Conservation (phyloP, 257 asterid genomes). For the Rhazya stricta region DNA sequence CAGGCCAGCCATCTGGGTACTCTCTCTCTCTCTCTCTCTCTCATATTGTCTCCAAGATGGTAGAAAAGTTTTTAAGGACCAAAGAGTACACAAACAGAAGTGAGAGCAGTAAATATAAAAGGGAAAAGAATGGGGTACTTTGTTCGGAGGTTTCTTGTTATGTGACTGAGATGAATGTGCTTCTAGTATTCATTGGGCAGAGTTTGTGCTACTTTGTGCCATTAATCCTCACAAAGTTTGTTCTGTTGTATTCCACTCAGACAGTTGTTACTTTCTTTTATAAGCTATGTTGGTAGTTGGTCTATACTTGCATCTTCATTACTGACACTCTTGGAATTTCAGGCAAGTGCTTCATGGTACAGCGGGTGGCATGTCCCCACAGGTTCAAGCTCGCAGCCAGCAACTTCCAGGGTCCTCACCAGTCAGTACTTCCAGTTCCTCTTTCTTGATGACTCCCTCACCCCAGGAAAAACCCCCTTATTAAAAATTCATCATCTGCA, state of each 20-base stretch:
- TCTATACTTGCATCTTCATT: constrained; percentile 6
- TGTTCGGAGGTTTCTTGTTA: background rate
- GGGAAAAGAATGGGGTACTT: background rate
- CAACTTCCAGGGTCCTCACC: constrained; percentile 89
- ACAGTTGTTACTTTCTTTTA: background rate
- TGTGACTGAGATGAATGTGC: background rate
- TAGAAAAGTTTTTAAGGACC: background rate
- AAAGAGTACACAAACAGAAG: background rate
- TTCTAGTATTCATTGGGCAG: background rate
- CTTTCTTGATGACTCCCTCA: constrained; percentile 1
- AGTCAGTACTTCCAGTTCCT: constrained; percentile 46
- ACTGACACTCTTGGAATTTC: constrained; percentile 19
- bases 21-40: background rate
- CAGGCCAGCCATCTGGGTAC: constrained; percentile 91
- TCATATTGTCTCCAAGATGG: background rate
- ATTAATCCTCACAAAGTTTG: background rate
- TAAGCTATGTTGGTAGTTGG: constrained; percentile 10
- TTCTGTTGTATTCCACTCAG: background rate
- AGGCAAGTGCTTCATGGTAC: constrained; percentile 85
- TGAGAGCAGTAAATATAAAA: background rate
- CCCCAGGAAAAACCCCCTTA: background rate
- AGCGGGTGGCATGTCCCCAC: constrained; percentile 86
- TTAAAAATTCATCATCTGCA: background rate
- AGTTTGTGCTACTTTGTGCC: background rate
- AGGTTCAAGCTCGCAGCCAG: constrained; percentile 83